Evolutionary conservation across 257 asterid species (phyloP), one percentile per base, ranked within the genome.

Genomic region (Plantago ovata): DNA sequence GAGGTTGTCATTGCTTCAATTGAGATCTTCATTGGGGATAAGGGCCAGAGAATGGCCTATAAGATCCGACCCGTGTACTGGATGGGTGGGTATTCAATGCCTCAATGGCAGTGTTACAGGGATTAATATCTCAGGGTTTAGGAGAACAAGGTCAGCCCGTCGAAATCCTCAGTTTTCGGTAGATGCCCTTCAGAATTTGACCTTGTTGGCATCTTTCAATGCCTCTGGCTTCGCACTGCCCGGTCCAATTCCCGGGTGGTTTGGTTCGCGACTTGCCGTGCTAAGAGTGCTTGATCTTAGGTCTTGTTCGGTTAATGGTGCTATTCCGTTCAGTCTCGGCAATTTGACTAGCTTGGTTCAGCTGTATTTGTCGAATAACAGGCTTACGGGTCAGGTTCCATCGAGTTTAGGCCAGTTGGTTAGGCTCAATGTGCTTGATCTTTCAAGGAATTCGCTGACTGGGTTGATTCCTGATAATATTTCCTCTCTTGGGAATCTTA

Each of bases 11-110:
- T 75, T 92, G 73, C 87, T 93, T 64, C 81, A 73, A 74, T 70
- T 93, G 74, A 93, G 99, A 86, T 86, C 96, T 79, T 86, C 97
- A 7, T 72, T 93, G 77, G 99, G 99, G 76, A 57, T 93, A 67
- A 79, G 96, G 72, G 81, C 96, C 2, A 79, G 38, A 75, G 85
- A 86, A 39, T 93, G 99, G 99, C 97, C 95, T 9, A 65, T 82
- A 64, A 86, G 81, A 72, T 63, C 79, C 67, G 88, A 86, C 77
- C 99, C 97, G 13, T 93, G 99, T 48, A 28, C 64, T 20, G 21
- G 59, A 32, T 93, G 97, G 97, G 77, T 23, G 22, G 97, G 97
- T 36, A 61, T 93, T 53, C 70, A 61, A 50, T 93, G 99, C 76
- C 58, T 33, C 43, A 81, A 78, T 69, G 95, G 95, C 68, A 64